Evolutionary conservation across 495 filamentous ascomycete genomes (phyloP), one percentile per base, ranked within the genome.

Genomic region (Evansstolkia leycettana): DNA sequence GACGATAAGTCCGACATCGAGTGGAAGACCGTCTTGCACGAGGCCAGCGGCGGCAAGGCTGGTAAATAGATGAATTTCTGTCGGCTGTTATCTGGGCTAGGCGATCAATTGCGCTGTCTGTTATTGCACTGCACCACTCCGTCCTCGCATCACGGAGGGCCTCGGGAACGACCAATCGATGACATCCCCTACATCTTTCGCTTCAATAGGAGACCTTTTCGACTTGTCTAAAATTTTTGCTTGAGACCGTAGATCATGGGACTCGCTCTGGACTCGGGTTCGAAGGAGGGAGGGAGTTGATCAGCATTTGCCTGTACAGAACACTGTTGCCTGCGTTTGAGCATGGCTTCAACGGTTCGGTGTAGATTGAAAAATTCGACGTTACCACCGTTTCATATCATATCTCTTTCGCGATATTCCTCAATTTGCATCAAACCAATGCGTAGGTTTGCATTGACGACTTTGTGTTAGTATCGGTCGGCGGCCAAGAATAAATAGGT

Each of bases 1-100:
- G 94, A 94, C 60, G 84, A 94, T 57, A 70, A 70, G 48, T 76
- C 81, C 55, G 92, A 94, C 48, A 82, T 96, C 49, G 86, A 92
- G 64, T 82, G 76, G 62, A 79, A 82, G 45, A 72, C 71, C 40
- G 66, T 96, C 48, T 67, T 94, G 47, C 67, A 65, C 57, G 75
- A 78, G 38, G 81, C 87, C 62, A 82, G 76, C 75, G 88, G 86
- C 72, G 82, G 80, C 34, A 69, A 67, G 60, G 62, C 57, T 45
- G 45, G 44, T 35, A 56, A 58, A 60, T 61, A 60, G 48, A 58
- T 46, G 32, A 45, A n/a, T 40, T 41, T 36, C 37, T 45, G 37
- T 54, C 55, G 54, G 58, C 58, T 58, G 58, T 58, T n/a, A 48
- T 48, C 54, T 56, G 55, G 59, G 47, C 51, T 42, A 52, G 48